These are phyloP conservation scores for Talaromyces islandicus DNA, from an alignment of 2,329 filamentous ascomycete species.

Conservation along the genomic window DNA sequence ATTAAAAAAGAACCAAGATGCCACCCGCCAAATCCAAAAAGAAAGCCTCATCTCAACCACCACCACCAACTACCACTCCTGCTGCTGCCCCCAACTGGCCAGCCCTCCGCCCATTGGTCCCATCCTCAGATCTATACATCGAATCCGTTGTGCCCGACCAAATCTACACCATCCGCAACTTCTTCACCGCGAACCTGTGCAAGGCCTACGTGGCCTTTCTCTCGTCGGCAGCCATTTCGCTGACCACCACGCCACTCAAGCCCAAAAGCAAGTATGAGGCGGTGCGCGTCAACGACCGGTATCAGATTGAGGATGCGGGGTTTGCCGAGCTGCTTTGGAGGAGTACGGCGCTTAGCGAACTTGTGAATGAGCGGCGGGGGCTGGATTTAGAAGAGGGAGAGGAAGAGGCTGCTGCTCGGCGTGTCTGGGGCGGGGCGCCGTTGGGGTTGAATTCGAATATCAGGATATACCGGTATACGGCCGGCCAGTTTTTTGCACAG, in stretches of 20 bases:
- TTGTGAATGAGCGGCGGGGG: conserved; percentile 37
- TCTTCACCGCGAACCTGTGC: conserved; percentile 71
- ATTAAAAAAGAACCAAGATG: neutral
- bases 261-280: conserved; percentile 71
- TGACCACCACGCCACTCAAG: conserved; percentile 70
- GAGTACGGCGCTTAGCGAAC: conserved; percentile 65
- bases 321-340: conserved; percentile 76
- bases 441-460: conserved; percentile 87
- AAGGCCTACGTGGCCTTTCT: conserved; percentile 71
- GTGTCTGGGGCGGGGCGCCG: conserved; percentile 70
- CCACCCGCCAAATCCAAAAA: conserved; percentile 9
- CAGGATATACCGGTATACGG: conserved; percentile 77
- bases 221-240: conserved; percentile 51
- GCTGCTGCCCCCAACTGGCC: conserved; percentile 58
- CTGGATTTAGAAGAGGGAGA: conserved; percentile 11
- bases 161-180: conserved; percentile 65
- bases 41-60: neutral
- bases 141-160: conserved; percentile 56
- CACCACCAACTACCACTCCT: neutral
- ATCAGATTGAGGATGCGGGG: conserved; percentile 67
- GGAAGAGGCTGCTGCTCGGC: conserved; percentile 13
- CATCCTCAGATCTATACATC: conserved; percentile 58
- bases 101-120: conserved; percentile 61
- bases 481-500: conserved; percentile 85
- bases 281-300: conserved; percentile 81